These are phyloP conservation scores for Fraxinus latifolia DNA, from an alignment of 305 asterid genomes.

Conservation along the genomic window DNA sequence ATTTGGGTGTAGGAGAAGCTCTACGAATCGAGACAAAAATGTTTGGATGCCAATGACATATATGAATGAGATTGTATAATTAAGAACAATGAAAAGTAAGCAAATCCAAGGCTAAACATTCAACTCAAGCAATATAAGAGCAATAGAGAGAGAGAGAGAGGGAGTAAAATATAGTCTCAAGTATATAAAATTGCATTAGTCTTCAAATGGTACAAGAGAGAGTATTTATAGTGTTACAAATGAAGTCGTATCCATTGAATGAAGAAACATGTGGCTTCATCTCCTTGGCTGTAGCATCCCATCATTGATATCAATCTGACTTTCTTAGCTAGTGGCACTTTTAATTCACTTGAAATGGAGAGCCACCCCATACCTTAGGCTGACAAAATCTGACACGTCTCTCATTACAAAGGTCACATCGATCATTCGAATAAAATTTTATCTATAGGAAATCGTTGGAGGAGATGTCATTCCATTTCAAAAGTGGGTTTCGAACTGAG, in stretches of 20 bases:
- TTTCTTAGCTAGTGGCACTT: neutral
- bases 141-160: neutral
- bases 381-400: no score
- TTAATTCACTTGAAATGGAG: neutral
- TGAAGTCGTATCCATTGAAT: neutral
- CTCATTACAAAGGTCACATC: neutral
- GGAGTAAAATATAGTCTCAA: neutral
- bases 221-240: neutral
- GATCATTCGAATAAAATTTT: no score
- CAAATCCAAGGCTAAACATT: neutral
- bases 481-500: neutral
- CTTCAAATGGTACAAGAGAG: neutral
- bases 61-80: neutral
- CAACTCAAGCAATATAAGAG: neutral
- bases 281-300: neutral
- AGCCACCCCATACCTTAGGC: neutral
- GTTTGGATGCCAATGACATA: no score
- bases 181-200: neutral
- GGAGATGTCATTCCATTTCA: neutral
- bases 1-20: neutral
- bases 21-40: no score
- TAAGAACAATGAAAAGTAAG: no score
- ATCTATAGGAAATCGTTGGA: neutral
- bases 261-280: neutral
- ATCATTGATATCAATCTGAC: neutral